Percentiles rank a stretch among this genome's conserved stretches.
Evolutionary conservation across 192 early-diverging fungal species (phyloP).

Genomic region (Jimgerdemannia flammicorona): DNA sequence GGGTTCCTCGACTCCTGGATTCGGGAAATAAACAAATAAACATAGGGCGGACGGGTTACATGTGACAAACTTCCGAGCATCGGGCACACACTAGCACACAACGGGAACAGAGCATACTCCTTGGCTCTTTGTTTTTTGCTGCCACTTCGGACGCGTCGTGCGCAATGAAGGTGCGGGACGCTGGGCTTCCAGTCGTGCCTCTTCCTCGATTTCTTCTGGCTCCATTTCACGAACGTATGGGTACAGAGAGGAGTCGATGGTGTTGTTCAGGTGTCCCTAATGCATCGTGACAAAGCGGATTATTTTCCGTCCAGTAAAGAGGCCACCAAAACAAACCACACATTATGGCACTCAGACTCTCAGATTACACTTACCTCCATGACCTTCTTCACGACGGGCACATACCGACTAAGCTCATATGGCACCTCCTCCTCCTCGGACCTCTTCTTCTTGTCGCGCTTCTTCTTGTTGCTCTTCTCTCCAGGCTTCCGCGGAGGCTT

Average conservation of each 20-base stretch:
- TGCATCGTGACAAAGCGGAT: neutral
- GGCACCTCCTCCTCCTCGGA: slow-evolving; percentile 53
- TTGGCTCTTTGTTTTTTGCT: neutral
- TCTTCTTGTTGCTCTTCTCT: slow-evolving; percentile 46
- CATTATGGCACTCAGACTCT: neutral
- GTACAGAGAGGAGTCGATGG: slow-evolving; percentile 56
- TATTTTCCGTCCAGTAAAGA: too few relatives aligned
- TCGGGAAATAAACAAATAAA: slow-evolving; percentile 21
- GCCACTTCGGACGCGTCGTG: neutral
- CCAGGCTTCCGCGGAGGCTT: slow-evolving; percentile 54
- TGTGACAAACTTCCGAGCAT: neutral
- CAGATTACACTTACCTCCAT: slow-evolving; percentile 39
- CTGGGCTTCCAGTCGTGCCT: slow-evolving; percentile 10
- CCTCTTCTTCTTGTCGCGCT: slow-evolving; percentile 43
- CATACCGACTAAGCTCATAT: slow-evolving; percentile 76
- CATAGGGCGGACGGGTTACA: neutral
- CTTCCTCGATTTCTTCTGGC: slow-evolving; percentile 30
- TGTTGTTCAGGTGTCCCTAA: slow-evolving; percentile 46
- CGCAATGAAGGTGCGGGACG: slow-evolving; percentile 20
- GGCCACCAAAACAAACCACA: too few relatives aligned
- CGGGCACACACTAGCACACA: slow-evolving; percentile 2
- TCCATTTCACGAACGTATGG: slow-evolving; percentile 60
- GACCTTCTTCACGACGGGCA: slow-evolving; percentile 69
- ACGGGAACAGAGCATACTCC: neutral
- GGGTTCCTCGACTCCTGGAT: slow-evolving; percentile 28